Evolutionary conservation across 106 monocot species (phyloP), one percentile per base, ranked within the genome.

Genomic region (Dioscorea dumetorum): DNA sequence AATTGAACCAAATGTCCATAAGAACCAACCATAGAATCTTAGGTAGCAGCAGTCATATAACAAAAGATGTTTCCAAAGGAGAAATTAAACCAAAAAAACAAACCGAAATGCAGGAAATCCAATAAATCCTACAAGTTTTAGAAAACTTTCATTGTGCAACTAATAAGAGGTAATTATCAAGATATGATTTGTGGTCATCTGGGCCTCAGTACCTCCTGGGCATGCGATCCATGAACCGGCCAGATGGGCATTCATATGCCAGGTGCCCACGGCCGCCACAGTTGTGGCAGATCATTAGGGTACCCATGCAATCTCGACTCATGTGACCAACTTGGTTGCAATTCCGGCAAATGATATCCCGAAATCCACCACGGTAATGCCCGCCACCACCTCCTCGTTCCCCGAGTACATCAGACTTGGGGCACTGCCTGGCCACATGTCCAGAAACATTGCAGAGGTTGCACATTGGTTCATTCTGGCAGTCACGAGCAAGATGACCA

Each of bases 401-500:
- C 14, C 66, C 66, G 50, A 66, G 24, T 73, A 75, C 48, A 88
- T 76, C 73, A 2, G 83, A 50, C 59, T 88, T 93, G 17, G 83
- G 83, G 60, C 88, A 93, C 33, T 68, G 70, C 58, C 88, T 73
- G 0, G 85, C 88, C 10, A 88, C 73, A 70, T 93, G 92, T 15
- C 92, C 88, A 20, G 92, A 76, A 6, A 88, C 74, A 21, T 85
- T 88, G 74, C 92, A 93, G 15, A 88, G 57, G 22, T 88, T 85
- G 85, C 92, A 93, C 13, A 88, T 77, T 1, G 92, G 88, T 0
- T 88, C 83, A 9, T 88, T 88, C 7, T 67, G 73, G 75, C 92
- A 93, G 5, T 88, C 88, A 17, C 83, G 72, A 48, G 92, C 92
- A n/a, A 93, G 78, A 73, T 93, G 93, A 4, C 88, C 93, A 0